Conservation (phyloP, 2,329 filamentous ascomycete species). For the Emergomyces orientalis region DNA sequence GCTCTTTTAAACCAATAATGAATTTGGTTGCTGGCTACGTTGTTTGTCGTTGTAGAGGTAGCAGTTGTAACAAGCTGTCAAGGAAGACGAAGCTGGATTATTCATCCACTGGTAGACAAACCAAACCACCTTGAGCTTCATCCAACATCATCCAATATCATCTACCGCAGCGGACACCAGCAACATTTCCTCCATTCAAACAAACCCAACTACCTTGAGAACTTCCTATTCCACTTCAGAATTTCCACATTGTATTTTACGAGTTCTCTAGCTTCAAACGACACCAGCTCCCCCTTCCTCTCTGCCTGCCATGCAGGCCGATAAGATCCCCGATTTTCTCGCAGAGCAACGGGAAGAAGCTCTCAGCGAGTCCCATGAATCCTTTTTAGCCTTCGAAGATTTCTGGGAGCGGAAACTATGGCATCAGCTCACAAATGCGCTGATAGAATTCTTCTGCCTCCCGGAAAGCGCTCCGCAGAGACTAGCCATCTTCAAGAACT, state of each 20-base stretch:
- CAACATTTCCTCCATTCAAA: not conserved
- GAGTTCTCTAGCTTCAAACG: not conserved
- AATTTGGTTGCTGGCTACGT: too few relatives aligned
- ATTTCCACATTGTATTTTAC: not conserved
- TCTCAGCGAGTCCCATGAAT: slow-evolving; percentile 75
- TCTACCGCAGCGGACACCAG: slow-evolving; percentile 8
- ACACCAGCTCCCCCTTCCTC: not conserved
- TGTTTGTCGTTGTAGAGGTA: too few relatives aligned
- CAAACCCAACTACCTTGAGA: not conserved
- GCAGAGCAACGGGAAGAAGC: slow-evolving; percentile 79
- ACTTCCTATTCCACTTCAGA: not conserved
- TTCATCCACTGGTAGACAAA: slow-evolving; percentile 13
- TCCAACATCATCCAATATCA: slow-evolving; percentile 13
- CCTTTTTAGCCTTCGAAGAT: slow-evolving; percentile 88
- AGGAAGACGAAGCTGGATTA: not conserved
- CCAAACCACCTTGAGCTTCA: slow-evolving; percentile 20
- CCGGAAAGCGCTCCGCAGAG: slow-evolving; percentile 73
- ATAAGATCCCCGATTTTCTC: slow-evolving; percentile 86
- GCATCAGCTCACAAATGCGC: slow-evolving; percentile 90
- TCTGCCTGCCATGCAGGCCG: slow-evolving; percentile 59
- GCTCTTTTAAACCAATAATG: too few relatives aligned
- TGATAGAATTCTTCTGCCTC: slow-evolving; percentile 80
- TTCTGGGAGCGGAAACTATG: slow-evolving; percentile 98
- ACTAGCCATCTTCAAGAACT: slow-evolving; percentile 83
- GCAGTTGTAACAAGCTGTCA: too few relatives aligned